Evolutionary conservation across 2,329 filamentous ascomycete species (phyloP), one percentile per base, ranked within the genome.

Genomic region (Ramularia endophylla): DNA sequence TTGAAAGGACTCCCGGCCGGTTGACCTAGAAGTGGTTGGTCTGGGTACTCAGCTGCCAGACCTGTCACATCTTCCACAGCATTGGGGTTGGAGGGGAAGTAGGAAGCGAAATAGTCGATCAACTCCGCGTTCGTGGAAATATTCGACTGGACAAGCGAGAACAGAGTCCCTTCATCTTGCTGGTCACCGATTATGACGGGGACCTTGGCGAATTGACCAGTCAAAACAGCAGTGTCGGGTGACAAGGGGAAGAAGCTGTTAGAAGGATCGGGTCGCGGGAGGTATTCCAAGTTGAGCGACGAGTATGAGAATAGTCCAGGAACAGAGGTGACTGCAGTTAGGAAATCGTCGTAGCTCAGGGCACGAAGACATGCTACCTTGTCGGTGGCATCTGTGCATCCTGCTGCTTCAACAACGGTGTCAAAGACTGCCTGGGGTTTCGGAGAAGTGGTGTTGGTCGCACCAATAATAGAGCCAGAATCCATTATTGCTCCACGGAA

Each of bases 401-500:
- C 71, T 9, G 70, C 71, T 31, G 58, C 57, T 8, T 57, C 47
- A 4, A 73, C 68, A 3, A 77, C 72, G 13, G 64, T 51, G 40
- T 72, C 56, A 42, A 64, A 36, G 12, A 85, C 65, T 1, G 61
- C 68, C 56, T 89, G 83, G 0, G 73, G 77, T 60, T 86, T 85
- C 8, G 69, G 64, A 87, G 12, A 20, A 8, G 16, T 83, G 0
- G 48, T 38, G 87, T 76, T 0, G 73, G 69, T 37, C 0, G 80
- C 71, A 0, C 81, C 81, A 0, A 77, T 64, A 3, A 82, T 61
- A 40, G 72, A 78, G 3, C 83, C 83, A 2, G 79, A 84, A 65
- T 84, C 77, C 84, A 89, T 88, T 51, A 89, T 88, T 18, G 71
- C 84, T 1, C 69, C 84, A 18, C 81, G 75, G 73, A 90, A 89